Conservation (phyloP, 345 rosid genomes). For the Brassica nigra region DNA sequence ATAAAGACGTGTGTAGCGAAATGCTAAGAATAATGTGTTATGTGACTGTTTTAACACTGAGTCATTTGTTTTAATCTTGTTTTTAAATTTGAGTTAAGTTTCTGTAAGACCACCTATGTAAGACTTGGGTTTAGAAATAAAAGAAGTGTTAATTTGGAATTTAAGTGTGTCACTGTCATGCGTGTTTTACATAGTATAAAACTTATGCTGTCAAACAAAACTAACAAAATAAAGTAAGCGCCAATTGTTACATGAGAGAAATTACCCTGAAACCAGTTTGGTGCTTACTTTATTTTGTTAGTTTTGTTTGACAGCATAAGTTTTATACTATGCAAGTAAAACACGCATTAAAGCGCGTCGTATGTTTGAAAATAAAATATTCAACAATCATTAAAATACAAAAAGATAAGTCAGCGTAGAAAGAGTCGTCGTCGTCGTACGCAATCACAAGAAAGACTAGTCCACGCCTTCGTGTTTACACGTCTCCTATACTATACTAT, state of each 20-base stretch:
- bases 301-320: not conserved
- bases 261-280: not conserved
- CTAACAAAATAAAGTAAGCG: too few species aligned
- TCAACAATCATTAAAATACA: not conserved
- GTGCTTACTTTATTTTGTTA: not conserved
- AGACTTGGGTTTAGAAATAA: too few species aligned
- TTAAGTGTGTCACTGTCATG: not conserved
- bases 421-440: slow-evolving; percentile 22
- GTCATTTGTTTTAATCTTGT: too few species aligned
- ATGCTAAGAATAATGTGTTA: too few species aligned
- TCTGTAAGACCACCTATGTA: too few species aligned
- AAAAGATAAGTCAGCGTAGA: slow-evolving; percentile 9
- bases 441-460: slow-evolving; percentile 16
- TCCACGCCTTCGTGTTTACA: slow-evolving; percentile 42
- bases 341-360: slow-evolving; percentile 15
- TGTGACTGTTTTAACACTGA: too few species aligned
- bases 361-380: not conserved
- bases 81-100: too few species aligned
- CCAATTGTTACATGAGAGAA: not conserved
- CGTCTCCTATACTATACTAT: slow-evolving; percentile 14
- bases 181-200: not conserved
- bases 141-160: not conserved
- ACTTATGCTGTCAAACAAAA: too few species aligned
- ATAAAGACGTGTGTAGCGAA: not conserved
- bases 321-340: not conserved